A percentile compares a stretch with the other conserved stretches of the same genome.
phyloP scores from a whole-genome alignment of 257 asterid genomes.

The Penstemon newberryi region DNA sequence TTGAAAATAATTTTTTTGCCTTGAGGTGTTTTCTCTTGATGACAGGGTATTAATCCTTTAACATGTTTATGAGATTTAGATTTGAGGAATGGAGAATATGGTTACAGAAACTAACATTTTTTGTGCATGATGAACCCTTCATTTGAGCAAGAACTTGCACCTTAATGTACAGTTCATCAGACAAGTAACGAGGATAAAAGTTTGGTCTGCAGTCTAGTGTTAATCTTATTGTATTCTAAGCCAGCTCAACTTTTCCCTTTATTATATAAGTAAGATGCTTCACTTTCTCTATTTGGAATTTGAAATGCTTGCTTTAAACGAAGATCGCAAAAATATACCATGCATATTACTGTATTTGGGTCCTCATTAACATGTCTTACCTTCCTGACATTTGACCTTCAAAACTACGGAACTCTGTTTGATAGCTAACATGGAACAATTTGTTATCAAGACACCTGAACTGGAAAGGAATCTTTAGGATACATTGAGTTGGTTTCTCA shows the following conservation, averaged over 20 bases:
- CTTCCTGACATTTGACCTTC: not conserved
- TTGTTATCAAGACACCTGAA: not conserved
- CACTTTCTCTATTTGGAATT: not conserved
- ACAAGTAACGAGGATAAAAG: not conserved
- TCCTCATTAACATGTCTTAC: slow-evolving; percentile 10
- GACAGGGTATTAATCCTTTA: too few species aligned
- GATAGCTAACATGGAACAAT: slow-evolving; percentile 2
- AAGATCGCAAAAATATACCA: not conserved
- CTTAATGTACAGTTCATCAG: slow-evolving; percentile 3
- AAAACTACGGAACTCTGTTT: not conserved
- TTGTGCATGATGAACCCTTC: too few species aligned
- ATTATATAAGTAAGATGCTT: not conserved
- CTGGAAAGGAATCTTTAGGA: not conserved
- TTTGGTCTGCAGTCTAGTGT: slow-evolving; percentile 7
- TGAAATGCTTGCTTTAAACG: not conserved
- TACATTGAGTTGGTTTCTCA: not conserved
- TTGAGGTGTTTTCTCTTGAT: too few species aligned
- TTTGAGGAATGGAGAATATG: too few species aligned
- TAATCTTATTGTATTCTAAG: not conserved
- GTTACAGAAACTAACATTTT: too few species aligned
- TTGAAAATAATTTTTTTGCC: too few species aligned
- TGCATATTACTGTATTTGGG: not conserved
- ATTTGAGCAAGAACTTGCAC: not conserved
- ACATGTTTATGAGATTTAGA: too few species aligned
- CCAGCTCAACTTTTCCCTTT: not conserved